phyloP scores from a whole-genome alignment of 371 early-diverging fungal species.

The Choanephora cucurbitarum region DNA sequence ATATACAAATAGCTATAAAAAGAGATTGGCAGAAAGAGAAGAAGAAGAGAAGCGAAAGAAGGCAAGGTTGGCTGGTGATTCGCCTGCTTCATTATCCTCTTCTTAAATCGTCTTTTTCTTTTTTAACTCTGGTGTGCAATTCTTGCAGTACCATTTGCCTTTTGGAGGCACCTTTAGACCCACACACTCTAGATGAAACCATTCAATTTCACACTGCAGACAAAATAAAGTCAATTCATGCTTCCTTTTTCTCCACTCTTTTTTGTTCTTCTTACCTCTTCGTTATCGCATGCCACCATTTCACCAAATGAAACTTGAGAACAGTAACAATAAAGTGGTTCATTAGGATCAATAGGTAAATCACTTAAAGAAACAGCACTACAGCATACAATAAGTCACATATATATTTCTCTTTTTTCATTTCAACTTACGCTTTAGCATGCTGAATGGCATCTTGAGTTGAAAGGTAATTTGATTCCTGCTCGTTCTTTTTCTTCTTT shows the following conservation, averaged over 20 bases:
- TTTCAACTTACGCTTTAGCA: constrained; percentile 42
- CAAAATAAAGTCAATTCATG: too few relatives aligned
- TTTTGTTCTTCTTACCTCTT: constrained; percentile 59
- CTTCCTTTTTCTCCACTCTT: too few relatives aligned
- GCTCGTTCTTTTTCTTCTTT: constrained; percentile 14
- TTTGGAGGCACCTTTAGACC: constrained; percentile 79
- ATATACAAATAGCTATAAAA: constrained; percentile 46
- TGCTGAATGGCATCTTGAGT: constrained; percentile 36
- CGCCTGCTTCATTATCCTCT: neutral
- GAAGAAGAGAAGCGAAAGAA: constrained; percentile 43
- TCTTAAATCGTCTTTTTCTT: constrained; percentile 47
- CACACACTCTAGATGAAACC: constrained; percentile 96
- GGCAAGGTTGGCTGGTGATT: neutral
- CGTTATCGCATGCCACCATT: constrained; percentile 97
- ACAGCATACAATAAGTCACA: neutral
- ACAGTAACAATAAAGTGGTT: constrained; percentile 94
- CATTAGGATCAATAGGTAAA: constrained; percentile 92
- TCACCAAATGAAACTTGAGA: constrained; percentile 94
- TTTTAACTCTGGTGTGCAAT: constrained; percentile 60
- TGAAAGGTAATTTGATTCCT: constrained; percentile 22
- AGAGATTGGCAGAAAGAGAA: constrained; percentile 37
- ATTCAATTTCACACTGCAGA: constrained; percentile 92
- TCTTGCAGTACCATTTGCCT: constrained; percentile 92
- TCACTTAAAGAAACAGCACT: constrained; percentile 58
- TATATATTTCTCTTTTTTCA: neutral